Conservation (phyloP, 140 eudicot species). For the Oenanthe javanica region DNA sequence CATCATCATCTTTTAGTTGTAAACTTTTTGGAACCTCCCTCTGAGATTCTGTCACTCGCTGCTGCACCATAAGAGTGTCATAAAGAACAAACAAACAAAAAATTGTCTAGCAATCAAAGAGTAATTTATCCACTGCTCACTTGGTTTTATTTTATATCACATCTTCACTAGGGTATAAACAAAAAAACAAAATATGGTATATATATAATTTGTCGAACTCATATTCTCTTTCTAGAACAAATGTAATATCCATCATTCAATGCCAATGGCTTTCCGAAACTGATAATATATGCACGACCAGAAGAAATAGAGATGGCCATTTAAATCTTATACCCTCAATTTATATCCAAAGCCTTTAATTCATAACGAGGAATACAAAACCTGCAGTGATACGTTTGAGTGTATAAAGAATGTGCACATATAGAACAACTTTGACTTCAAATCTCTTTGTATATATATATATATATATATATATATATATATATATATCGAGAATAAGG, state of each 20-base stretch:
- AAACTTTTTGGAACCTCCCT: conserved; percentile 33
- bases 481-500: too few relatives aligned
- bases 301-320: not conserved
- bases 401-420: not conserved
- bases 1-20: conserved; percentile 40
- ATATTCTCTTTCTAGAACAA: not conserved
- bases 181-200: too few relatives aligned
- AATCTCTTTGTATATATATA: not conserved
- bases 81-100: not conserved
- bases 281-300: not conserved
- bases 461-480: too few relatives aligned
- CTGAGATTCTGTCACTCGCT: conserved; percentile 43
- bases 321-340: not conserved
- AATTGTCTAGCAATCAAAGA: not conserved
- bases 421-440: not conserved
- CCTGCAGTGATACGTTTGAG: not conserved
- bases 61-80: conserved; percentile 16
- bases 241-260: not conserved
- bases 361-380: not conserved
- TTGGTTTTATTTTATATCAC: too few relatives aligned
- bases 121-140: too few relatives aligned
- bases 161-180: too few relatives aligned
- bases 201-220: not conserved
- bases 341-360: not conserved
- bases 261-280: not conserved